Percentiles rank a stretch among this genome's conserved stretches.
Evolutionary conservation across 2,329 filamentous ascomycete genomes (phyloP).

Genomic region (Microdochium nivale): DNA sequence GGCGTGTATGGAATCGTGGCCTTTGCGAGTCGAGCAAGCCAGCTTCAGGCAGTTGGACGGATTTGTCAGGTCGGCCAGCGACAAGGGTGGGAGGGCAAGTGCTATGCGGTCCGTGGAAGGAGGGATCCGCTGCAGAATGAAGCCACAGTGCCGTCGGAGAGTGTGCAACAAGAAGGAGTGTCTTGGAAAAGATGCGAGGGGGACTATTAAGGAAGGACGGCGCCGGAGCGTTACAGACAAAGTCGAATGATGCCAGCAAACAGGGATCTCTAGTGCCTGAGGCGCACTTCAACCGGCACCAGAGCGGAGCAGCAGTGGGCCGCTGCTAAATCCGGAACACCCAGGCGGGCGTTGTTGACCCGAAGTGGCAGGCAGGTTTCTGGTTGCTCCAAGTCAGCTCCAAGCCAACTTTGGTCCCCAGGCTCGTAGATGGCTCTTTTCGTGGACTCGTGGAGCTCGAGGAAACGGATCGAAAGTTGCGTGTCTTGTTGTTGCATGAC

Average conservation of each 20-base stretch:
- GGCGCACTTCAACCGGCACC: too few relatives aligned
- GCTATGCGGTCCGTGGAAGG: not conserved
- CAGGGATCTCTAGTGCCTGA: not conserved
- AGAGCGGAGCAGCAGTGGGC: not conserved
- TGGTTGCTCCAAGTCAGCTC: too few relatives aligned
- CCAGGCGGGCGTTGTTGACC: not conserved
- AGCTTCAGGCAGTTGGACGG: not conserved
- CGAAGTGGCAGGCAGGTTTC: too few relatives aligned
- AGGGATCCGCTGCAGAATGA: not conserved
- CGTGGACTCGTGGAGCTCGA: too few relatives aligned
- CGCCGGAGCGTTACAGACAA: not conserved
- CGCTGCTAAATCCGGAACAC: not conserved
- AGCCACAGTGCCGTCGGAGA: not conserved
- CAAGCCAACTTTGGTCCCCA: too few relatives aligned
- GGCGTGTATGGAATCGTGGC: slow-evolving; percentile 1
- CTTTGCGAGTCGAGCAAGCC: not conserved
- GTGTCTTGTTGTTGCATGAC: too few relatives aligned
- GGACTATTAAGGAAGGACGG: not conserved
- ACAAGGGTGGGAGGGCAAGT: not conserved
- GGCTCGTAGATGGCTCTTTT: too few relatives aligned
- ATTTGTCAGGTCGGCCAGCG: not conserved
- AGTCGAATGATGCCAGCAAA: not conserved
- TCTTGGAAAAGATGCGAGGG: not conserved
- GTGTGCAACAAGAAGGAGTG: not conserved
- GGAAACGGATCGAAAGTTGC: too few relatives aligned